Evolutionary conservation across 1,284 basidiomycete species (phyloP).

Genomic region (Moesziomyces parantarcticus): DNA sequence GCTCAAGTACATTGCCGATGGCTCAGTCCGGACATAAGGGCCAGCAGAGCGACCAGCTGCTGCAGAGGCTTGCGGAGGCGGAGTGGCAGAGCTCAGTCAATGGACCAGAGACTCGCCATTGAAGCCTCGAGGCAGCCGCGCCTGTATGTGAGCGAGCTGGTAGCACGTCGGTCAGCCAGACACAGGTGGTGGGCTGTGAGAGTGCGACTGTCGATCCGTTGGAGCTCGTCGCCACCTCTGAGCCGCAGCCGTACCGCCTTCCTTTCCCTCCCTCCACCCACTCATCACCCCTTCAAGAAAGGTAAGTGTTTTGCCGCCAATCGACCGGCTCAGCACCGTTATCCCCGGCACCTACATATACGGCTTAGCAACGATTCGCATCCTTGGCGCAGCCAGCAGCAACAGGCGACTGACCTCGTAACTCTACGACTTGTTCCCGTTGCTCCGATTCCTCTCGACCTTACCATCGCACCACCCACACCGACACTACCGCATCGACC

Average conservation of each 20-base stretch:
- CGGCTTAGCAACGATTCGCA: slow-evolving; percentile 6
- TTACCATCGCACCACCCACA: slow-evolving; percentile 1
- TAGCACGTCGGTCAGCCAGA: background rate
- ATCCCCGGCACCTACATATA: slow-evolving; percentile 4
- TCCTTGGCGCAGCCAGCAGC: background rate
- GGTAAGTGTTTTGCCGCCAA: slow-evolving; percentile 44
- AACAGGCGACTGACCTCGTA: slow-evolving; percentile 23
- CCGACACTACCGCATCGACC: background rate
- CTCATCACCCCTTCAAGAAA: slow-evolving; percentile 53
- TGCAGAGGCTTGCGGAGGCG: no score
- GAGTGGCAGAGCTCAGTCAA: no score
- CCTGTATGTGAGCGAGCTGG: slow-evolving; percentile 10
- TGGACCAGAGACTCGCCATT: no score
- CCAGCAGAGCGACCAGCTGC: background rate
- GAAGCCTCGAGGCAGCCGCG: slow-evolving; percentile 22
- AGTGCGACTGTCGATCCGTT: slow-evolving; percentile 4
- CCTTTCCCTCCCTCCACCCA: slow-evolving; percentile 40
- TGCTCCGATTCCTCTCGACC: slow-evolving; percentile 9
- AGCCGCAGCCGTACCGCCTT: slow-evolving; percentile 11
- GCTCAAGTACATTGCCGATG: no score
- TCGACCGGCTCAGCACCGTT: slow-evolving; percentile 16
- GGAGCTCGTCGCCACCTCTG: slow-evolving; percentile 26
- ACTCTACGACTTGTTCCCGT: background rate
- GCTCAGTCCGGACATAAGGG: background rate
- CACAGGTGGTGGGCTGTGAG: background rate